These are phyloP conservation scores for Scytalidium sp. DNA, from an alignment of 2,329 filamentous ascomycete genomes.

Conservation along the genomic window DNA sequence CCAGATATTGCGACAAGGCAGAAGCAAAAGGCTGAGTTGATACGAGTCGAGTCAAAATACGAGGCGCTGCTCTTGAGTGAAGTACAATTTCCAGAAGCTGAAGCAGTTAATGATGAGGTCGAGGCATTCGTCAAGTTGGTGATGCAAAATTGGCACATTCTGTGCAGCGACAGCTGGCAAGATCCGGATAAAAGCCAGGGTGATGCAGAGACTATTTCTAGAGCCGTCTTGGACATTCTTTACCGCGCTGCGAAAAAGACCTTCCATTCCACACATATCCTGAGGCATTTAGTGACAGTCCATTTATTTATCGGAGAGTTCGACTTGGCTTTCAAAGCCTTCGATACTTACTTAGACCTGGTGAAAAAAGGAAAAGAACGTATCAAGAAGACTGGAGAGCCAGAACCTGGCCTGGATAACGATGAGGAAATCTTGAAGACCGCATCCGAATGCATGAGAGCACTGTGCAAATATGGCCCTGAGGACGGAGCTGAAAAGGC, in stretches of 20 bases:
- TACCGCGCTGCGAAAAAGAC: slow-evolving; percentile 91
- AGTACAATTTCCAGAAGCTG: slow-evolving; percentile 80
- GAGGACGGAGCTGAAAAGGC: slow-evolving; percentile 76
- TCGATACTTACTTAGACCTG: slow-evolving; percentile 89
- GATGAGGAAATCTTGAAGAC: slow-evolving; percentile 76
- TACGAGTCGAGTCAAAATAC: slow-evolving; percentile 75
- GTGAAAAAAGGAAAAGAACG: slow-evolving; percentile 81
- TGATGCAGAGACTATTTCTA: slow-evolving; percentile 71
- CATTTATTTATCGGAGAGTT: slow-evolving; percentile 89
- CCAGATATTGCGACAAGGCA: slow-evolving; percentile 53
- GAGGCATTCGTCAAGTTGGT: slow-evolving; percentile 79
- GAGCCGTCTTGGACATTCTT: slow-evolving; percentile 78
- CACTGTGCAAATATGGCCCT: slow-evolving; percentile 80
- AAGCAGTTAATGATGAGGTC: slow-evolving; percentile 73
- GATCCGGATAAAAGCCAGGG: slow-evolving; percentile 79
- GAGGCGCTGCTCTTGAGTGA: slow-evolving; percentile 76
- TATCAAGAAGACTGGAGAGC: slow-evolving; percentile 72
- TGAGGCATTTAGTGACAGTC: slow-evolving; percentile 82
- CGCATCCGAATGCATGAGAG: slow-evolving; percentile 73
- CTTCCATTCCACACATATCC: slow-evolving; percentile 87
- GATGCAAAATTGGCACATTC: slow-evolving; percentile 79
- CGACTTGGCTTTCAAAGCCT: slow-evolving; percentile 83
- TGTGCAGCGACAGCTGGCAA: slow-evolving; percentile 77
- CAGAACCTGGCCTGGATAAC: slow-evolving; percentile 70
- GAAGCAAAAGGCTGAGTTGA: slow-evolving; percentile 73